Percentiles rank a stretch among this genome's conserved stretches.
These are phyloP conservation scores for Aspergillus avenaceus DNA, from an alignment of 495 filamentous ascomycete species.

Conservation along the genomic window DNA sequence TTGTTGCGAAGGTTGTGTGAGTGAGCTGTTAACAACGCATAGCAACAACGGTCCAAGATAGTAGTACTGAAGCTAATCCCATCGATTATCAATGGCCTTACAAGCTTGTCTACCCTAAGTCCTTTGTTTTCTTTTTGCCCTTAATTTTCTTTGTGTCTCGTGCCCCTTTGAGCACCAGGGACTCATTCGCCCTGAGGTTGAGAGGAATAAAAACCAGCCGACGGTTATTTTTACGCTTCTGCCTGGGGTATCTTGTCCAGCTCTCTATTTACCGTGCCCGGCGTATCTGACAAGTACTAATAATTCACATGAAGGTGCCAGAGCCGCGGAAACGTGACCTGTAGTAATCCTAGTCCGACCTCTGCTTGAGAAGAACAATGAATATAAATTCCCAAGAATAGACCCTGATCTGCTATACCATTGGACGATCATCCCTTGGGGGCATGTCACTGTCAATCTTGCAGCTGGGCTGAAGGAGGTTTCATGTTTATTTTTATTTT, in stretches of 20 bases:
- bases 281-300: too few species aligned
- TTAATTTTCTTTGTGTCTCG: too few species aligned
- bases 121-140: neutral
- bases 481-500: conserved; percentile 6
- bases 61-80: neutral
- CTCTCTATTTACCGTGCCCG: too few species aligned
- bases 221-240: neutral
- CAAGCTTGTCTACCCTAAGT: neutral
- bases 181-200: neutral
- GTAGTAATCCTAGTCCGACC: neutral
- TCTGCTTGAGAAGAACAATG: neutral
- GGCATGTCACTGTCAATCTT: conserved; percentile 15
- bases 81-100: neutral
- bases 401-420: conserved; percentile 8
- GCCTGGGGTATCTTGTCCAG: neutral
- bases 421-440: conserved; percentile 16
- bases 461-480: conserved; percentile 6
- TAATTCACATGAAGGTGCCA: neutral
- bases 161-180: too few species aligned
- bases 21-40: conserved; percentile 9
- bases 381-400: neutral
- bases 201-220: neutral
- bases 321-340: neutral
- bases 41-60: conserved; percentile 15
- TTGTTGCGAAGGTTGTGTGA: neutral